Conservation (phyloP, 2,329 filamentous ascomycete genomes). For the Fusarium armeniacum region DNA sequence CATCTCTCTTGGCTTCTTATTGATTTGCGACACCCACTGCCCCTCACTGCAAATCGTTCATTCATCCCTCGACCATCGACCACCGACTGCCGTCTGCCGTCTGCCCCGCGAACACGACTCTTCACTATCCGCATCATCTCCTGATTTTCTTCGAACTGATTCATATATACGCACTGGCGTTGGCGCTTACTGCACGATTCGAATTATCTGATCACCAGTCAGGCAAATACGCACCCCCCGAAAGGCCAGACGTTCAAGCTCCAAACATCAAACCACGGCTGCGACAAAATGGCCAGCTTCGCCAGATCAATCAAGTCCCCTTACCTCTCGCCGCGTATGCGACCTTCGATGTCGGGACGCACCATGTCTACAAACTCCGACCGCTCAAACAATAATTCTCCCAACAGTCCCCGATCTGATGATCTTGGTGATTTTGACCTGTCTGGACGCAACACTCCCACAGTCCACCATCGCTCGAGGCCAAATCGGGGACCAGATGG, state of each 20-base stretch:
- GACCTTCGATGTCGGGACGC: slow-evolving; percentile 61
- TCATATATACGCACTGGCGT: slow-evolving; percentile 43
- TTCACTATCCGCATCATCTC: slow-evolving; percentile 17
- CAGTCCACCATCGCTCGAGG: slow-evolving; percentile 26
- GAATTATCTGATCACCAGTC: slow-evolving; percentile 38
- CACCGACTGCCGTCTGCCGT: slow-evolving; percentile 24
- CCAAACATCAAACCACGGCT: slow-evolving; percentile 31
- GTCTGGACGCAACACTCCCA: slow-evolving; percentile 52
- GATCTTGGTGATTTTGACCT: slow-evolving; percentile 50
- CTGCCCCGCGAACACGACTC: slow-evolving; percentile 11
- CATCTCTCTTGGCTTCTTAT: slow-evolving; percentile 20
- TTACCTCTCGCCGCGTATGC: slow-evolving; percentile 60
- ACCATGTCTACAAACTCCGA: slow-evolving; percentile 64
- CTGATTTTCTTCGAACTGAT: neutral
- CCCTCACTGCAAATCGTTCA: slow-evolving; percentile 30
- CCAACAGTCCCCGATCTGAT: slow-evolving; percentile 50
- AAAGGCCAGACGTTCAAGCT: slow-evolving; percentile 25
- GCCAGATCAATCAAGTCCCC: slow-evolving; percentile 65
- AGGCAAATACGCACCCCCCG: slow-evolving; percentile 26
- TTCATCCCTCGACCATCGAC: neutral
- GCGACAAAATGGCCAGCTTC: slow-evolving; percentile 61
- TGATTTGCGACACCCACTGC: slow-evolving; percentile 23
- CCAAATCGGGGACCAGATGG: slow-evolving; percentile 33
- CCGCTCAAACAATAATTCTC: slow-evolving; percentile 46
- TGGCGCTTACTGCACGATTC: slow-evolving; percentile 44